These are phyloP conservation scores for Raddia guianensis DNA, from an alignment of 176 grass and related monocot species.

Conservation along the genomic window DNA sequence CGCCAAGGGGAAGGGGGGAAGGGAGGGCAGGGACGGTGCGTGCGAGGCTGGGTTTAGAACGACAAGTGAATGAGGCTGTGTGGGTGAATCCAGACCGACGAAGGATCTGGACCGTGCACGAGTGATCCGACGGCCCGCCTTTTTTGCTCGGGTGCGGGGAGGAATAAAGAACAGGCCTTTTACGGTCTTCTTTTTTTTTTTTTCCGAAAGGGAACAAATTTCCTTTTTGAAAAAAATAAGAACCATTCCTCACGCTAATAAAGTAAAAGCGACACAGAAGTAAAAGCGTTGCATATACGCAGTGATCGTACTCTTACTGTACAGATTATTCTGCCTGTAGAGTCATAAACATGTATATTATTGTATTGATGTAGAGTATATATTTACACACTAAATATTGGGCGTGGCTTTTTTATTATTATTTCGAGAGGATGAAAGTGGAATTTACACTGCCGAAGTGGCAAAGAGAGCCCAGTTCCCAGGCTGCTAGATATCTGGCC, in stretches of 20 bases:
- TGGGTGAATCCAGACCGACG: background rate
- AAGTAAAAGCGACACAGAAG: background rate
- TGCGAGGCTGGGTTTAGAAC: background rate
- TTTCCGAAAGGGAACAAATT: background rate
- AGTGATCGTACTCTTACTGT: background rate
- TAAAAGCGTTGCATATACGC: background rate
- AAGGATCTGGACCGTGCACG: background rate
- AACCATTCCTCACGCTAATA: background rate
- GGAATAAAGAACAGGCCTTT: background rate
- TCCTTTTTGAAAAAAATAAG: too few relatives aligned
- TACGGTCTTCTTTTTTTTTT: background rate
- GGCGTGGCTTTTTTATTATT: too few relatives aligned
- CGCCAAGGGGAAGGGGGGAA: background rate
- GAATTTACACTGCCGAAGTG: too few relatives aligned
- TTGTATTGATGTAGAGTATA: too few relatives aligned
- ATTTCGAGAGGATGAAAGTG: too few relatives aligned
- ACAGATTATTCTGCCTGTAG: background rate
- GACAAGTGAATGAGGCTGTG: background rate
- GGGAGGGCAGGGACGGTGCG: background rate
- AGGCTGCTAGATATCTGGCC: too few relatives aligned
- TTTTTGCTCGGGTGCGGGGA: background rate
- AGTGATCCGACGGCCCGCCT: background rate
- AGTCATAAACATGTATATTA: background rate
- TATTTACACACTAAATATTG: too few relatives aligned
- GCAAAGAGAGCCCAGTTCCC: too few relatives aligned